Conservation (phyloP, 805 yeast species). For the Lipomyces orientalis region DNA sequence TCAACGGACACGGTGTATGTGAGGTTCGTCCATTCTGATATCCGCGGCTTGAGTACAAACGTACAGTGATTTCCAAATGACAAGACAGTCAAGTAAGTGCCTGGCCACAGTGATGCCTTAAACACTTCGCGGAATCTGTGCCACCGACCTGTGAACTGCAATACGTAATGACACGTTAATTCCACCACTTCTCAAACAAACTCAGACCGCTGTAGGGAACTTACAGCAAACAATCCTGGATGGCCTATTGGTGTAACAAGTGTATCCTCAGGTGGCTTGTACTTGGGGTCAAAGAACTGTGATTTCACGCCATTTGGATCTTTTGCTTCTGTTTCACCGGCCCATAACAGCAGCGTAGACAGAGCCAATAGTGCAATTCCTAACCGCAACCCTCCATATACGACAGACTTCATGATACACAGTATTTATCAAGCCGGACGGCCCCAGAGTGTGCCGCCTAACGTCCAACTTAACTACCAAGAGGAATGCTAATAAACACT, state of each 20-base stretch:
- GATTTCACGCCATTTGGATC: constrained; percentile 30
- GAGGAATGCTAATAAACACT: not conserved
- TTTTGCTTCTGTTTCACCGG: constrained; percentile 17
- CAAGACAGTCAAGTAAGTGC: constrained; percentile 31
- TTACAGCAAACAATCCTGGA: constrained; percentile 30
- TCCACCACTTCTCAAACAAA: not conserved
- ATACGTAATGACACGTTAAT: not conserved
- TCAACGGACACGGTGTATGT: constrained; percentile 30
- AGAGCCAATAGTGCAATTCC: not conserved
- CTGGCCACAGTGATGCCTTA: constrained; percentile 37
- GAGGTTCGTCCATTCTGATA: constrained; percentile 14
- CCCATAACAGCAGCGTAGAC: not conserved
- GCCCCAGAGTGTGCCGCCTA: not conserved
- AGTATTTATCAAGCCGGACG: not conserved
- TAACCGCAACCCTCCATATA: not conserved
- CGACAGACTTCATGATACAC: not conserved
- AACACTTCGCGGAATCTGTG: constrained; percentile 30
- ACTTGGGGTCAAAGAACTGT: constrained; percentile 29
- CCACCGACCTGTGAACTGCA: constrained; percentile 36
- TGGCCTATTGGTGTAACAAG: constrained; percentile 33
- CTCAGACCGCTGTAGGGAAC: not conserved
- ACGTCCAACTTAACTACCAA: not conserved
- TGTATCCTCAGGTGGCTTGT: constrained; percentile 27
- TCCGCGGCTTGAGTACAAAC: constrained; percentile 24
- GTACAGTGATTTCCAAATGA: constrained; percentile 35